Percentiles rank a stretch among this genome's conserved stretches.
Conservation (phyloP, 176 grass and related monocot species). For the Eragrostis curvula region DNA sequence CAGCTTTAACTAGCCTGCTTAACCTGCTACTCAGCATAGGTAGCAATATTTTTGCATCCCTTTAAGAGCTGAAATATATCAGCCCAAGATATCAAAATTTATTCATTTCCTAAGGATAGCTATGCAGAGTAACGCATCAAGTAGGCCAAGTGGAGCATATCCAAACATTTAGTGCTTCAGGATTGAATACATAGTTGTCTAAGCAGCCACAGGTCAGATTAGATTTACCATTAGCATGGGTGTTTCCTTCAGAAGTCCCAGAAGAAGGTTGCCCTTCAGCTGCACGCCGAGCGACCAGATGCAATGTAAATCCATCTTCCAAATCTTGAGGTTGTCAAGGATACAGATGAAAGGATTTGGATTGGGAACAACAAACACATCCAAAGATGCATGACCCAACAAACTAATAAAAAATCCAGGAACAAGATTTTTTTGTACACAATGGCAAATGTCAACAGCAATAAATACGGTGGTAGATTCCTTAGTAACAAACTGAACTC, state of each 20-base stretch:
- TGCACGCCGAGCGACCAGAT: constrained; percentile 78
- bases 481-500: background rate
- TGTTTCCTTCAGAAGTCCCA: constrained; percentile 60
- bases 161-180: constrained; percentile 10
- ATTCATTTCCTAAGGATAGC: background rate
- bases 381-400: background rate
- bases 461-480: background rate
- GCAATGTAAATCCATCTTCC: constrained; percentile 89
- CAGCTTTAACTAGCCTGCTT: background rate
- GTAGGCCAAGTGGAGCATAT: background rate
- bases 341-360: background rate
- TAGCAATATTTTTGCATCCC: constrained; percentile 25
- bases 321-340: constrained; percentile 67
- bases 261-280: constrained; percentile 57
- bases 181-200: background rate
- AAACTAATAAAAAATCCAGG: constrained; percentile 13
- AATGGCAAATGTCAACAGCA: background rate
- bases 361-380: background rate
- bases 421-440: background rate
- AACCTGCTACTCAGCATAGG: background rate
- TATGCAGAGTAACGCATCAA: background rate
- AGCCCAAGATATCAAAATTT: background rate
- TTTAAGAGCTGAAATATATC: background rate
- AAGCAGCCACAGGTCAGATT: background rate
- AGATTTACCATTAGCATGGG: constrained; percentile 54